A percentile compares a stretch with the other conserved stretches of the same genome.
Conservation (phyloP, 306 rosid species). For the Vigna trinervia region DNA sequence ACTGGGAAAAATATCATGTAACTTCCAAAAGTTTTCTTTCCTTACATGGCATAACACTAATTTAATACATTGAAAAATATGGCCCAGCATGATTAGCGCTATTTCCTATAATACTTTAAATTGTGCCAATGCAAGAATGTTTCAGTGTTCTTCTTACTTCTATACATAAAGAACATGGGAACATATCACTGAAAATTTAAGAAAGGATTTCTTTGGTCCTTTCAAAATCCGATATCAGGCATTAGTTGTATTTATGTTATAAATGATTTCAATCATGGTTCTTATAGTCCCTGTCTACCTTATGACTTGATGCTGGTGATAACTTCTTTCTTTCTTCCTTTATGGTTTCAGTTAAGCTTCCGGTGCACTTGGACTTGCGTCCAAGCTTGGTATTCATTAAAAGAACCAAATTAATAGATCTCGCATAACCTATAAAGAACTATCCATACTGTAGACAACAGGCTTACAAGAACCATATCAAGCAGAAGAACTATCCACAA, state of each 20-base stretch:
- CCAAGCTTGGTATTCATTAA: not conserved
- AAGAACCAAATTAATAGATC: not conserved
- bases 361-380: not conserved
- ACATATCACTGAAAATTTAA: slow-evolving; percentile 23
- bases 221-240: slow-evolving; percentile 5
- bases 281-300: slow-evolving; percentile 6
- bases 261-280: not conserved
- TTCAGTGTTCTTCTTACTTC: not conserved
- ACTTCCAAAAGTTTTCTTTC: slow-evolving; percentile 10
- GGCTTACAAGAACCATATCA: not conserved
- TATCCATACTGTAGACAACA: not conserved
- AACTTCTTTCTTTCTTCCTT: slow-evolving; percentile 18
- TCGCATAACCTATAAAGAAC: not conserved
- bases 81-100: slow-evolving; percentile 2
- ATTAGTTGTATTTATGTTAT: slow-evolving; percentile 7
- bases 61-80: slow-evolving; percentile 26
- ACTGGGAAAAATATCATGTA: not conserved
- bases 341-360: not conserved
- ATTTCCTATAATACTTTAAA: not conserved
- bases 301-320: not conserved
- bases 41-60: slow-evolving; percentile 21
- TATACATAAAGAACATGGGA: slow-evolving; percentile 9
- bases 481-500: not conserved
- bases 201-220: not conserved
- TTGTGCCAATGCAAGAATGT: slow-evolving; percentile 8